phyloP scores from a whole-genome alignment of 1,284 basidiomycete genomes.

The Fomitopsis palustris region DNA sequence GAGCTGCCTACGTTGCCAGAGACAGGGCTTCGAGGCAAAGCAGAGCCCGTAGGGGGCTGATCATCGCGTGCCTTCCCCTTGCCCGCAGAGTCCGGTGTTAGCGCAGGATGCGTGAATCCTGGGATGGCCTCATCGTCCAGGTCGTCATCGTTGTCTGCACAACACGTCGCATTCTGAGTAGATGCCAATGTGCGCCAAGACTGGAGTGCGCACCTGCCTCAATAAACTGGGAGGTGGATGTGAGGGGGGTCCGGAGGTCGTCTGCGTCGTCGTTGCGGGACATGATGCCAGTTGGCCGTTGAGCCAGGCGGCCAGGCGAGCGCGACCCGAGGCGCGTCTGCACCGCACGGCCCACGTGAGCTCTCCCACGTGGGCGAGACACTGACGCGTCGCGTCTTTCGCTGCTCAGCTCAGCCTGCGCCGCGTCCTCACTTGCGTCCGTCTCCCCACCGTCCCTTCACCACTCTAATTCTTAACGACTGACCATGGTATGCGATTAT shows the following conservation, averaged over 20 bases:
- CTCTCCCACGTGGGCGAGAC: conserved; percentile 3
- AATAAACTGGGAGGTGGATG: conserved; percentile 68
- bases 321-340: not conserved
- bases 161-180: conserved; percentile 8
- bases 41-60: conserved; percentile 46
- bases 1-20: conserved; percentile 72
- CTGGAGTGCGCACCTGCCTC: conserved; percentile 48
- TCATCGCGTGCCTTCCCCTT: conserved; percentile 74
- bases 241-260: conserved; percentile 43
- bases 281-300: conserved; percentile 14
- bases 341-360: not conserved
- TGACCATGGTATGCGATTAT: not conserved
- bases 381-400: conserved; percentile 59
- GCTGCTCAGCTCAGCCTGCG: conserved; percentile 1
- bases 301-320: not conserved
- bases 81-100: conserved; percentile 38
- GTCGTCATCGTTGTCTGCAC: conserved; percentile 69
- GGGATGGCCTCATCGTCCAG: conserved; percentile 77
- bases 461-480: not conserved
- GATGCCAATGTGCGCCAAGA: conserved; percentile 5
- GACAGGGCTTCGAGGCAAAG: conserved; percentile 33
- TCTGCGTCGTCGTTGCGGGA: conserved; percentile 22
- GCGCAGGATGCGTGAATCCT: conserved; percentile 63
- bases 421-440: not conserved
- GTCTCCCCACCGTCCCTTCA: conserved; percentile 13